Evolutionary conservation across 78 protist species (phyloP), one percentile per base, ranked within the genome.

Genomic region (Planoprotostelium fungivorum): DNA sequence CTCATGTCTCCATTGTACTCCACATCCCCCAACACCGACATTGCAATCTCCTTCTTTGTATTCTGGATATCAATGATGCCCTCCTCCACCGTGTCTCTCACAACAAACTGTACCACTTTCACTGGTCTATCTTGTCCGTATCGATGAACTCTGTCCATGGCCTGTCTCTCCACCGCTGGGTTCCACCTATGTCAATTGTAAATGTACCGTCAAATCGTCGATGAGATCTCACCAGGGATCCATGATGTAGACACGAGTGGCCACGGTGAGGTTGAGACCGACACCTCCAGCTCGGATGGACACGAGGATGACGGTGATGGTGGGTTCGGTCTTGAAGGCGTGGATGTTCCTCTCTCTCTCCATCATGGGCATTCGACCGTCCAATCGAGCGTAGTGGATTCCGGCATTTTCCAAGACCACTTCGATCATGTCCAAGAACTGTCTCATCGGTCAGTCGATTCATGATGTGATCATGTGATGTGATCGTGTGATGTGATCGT

Each of bases 81-180:
- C 73, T 16, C 73, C 73, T 51, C 73, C 16, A 51, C 73, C 16
- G 73, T 51, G 31, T 16, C 73, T 51, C 16, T 16, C 31, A 51
- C 16, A 16, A 51, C 16, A 16, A 51, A 51, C 73, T 51, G 73
- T 16, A 51, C 73, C 73, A 51, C 73, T 51, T 51, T 51, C 31
- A 51, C 73, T 5, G 73, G 73, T 51, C 16, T 16, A 25, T 51
- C 16, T 51, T 98, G 99, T 28, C 98, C 98, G 16, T 98, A 89
- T 28, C 99, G 93, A 86, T 97, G 97, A 0, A 95, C 98, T 1
- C 99, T 94, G 37, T 98, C 96, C 36, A 98, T 96, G 16, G 99
- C 98, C 85, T 98, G 99, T 29, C 89, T 39, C 90, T 97, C 98
- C 10, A 92, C 36, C 28, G 93, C 83, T 29, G 90, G 86, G 1